Evolutionary conservation across 2,329 filamentous ascomycete species (phyloP), one percentile per base, ranked within the genome.

Genomic region (Chrysoporthe deuterocubensis): DNA sequence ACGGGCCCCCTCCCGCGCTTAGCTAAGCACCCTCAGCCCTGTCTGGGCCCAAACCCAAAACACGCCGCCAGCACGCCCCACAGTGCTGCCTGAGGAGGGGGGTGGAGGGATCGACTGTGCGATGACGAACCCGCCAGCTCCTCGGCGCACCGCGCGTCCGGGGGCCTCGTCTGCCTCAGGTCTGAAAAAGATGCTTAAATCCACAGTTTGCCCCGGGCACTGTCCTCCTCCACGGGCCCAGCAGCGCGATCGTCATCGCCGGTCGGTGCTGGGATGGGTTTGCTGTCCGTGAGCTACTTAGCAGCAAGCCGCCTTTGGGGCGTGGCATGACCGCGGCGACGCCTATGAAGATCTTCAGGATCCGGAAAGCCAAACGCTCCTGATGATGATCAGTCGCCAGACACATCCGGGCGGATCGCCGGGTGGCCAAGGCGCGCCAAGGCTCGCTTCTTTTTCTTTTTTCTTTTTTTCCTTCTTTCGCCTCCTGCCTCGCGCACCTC

Each of bases 151-250:
- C 37, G 56, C 52, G 66, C 44, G 26, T 46, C 66, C 52, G 66
- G 43, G 21, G 43, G 21, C 40, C 42, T 52, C 46, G 32, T 21
- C 57, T 65, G 62, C 62, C 62, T 67, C 66, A 65, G 46, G 50
- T 65, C 61, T 52, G 52, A 62, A 37, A 37, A 65, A 66, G 50
- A 66, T 66, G 62, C 62, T 60, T 64, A 67, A 67, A 50, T 32
- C 46, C 60, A 64, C 57, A 63, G 61, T 64, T 32, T 2, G 26
- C 26, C n/a, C 16, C 16, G 16, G 34, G 54, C 54, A 57, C 34
- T 57, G 54, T 57, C 34, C 34, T 57, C 52, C 26, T 26, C 26
- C 26, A 26, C 26, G 26, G 26, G 26, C 26, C 26, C 2, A 26
- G 26, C 26, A 26, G 26, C 26, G 26, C 26, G 26, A 26, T 26